These are phyloP conservation scores for Epipyxis sp. DNA, from an alignment of 108 stramenopile species.

Conservation along the genomic window DNA sequence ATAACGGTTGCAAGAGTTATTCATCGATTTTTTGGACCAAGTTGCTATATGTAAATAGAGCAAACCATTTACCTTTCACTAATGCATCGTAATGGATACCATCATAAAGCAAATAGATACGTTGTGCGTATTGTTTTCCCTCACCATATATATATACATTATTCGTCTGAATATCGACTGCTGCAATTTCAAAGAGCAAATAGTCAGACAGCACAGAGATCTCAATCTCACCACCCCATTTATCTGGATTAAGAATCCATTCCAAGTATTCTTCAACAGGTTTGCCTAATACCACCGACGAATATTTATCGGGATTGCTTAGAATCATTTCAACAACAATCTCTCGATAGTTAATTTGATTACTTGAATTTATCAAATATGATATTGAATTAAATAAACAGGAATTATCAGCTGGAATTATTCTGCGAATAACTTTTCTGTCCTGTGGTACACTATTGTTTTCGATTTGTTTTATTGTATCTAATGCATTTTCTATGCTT, in stretches of 20 bases:
- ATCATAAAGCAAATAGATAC: conserved; percentile 17
- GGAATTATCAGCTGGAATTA: conserved; percentile 17
- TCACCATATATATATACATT: neutral
- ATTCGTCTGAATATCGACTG: neutral
- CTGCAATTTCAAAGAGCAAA: neutral
- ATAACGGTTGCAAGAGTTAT: neutral
- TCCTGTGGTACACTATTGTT: neutral
- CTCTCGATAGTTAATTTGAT: neutral
- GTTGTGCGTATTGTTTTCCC: neutral
- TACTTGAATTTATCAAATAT: neutral
- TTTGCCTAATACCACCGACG: neutral
- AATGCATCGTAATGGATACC: conserved; percentile 10
- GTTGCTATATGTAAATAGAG: neutral
- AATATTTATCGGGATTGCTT: neutral
- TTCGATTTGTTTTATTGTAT: no score
- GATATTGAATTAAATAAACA: neutral
- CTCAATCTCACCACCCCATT: conserved; percentile 27
- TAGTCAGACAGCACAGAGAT: neutral
- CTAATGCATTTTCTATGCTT: no score
- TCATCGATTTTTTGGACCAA: neutral
- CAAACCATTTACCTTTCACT: neutral
- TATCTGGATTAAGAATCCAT: neutral
- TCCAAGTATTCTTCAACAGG: neutral
- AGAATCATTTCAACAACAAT: neutral
- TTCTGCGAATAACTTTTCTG: neutral